These are phyloP conservation scores for Diversispora eburnea DNA, from an alignment of 192 early-diverging fungal genomes.

Conservation along the genomic window DNA sequence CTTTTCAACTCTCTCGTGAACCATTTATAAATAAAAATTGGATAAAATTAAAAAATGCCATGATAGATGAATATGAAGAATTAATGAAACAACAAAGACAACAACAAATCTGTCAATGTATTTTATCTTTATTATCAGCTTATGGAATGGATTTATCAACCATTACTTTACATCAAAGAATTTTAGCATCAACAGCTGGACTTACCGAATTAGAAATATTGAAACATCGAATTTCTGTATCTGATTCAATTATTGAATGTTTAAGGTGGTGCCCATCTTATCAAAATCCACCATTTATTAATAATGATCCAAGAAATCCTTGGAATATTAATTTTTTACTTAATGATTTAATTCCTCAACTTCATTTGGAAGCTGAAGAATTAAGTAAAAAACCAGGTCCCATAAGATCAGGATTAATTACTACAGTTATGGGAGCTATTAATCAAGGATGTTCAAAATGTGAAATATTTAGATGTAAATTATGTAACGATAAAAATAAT, in stretches of 20 bases:
- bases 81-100: neutral
- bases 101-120: neutral
- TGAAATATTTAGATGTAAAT: neutral
- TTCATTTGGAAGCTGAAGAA: slow-evolving; percentile 4
- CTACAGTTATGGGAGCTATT: neutral
- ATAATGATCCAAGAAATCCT: slow-evolving; percentile 11
- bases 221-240: slow-evolving; percentile 10
- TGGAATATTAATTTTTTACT: slow-evolving; percentile 10
- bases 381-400: neutral
- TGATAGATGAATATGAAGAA: neutral
- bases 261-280: slow-evolving; percentile 13
- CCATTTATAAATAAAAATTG: slow-evolving; percentile 1
- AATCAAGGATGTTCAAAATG: neutral
- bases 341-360: neutral
- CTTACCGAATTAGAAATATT: too few species aligned
- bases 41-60: neutral
- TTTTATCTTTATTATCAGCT: neutral
- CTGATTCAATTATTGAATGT: slow-evolving; percentile 11
- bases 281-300: slow-evolving; percentile 12
- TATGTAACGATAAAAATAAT: neutral
- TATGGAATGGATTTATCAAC: neutral
- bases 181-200: too few species aligned
- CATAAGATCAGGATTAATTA: neutral
- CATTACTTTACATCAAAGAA: neutral
- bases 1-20: neutral